phyloP scores from a whole-genome alignment of 257 asterid genomes.

The Rehmannia glutinosa region DNA sequence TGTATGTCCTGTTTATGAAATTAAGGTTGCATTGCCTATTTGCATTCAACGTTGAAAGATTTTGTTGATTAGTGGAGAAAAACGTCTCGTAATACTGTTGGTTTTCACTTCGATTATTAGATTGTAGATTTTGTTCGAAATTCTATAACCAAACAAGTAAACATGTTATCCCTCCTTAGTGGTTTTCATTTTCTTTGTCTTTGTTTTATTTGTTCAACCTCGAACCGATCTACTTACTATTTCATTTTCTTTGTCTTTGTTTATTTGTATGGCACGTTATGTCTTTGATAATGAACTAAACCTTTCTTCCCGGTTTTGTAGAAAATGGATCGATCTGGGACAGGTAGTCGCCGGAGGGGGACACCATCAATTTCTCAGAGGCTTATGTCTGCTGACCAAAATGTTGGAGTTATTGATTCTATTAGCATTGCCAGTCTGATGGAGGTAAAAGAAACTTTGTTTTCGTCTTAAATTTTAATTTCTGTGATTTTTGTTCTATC shows the following conservation, averaged over 20 bases:
- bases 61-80: background rate
- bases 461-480: background rate
- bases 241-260: no score
- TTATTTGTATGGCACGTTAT: background rate
- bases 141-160: background rate
- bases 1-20: no score
- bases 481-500: background rate
- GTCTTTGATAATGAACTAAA: background rate
- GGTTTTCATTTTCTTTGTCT: background rate
- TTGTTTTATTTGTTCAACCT: background rate
- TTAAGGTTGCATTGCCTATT: background rate
- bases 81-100: background rate
- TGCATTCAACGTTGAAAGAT: background rate
- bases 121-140: no score
- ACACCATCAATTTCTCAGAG: slow-evolving; percentile 61
- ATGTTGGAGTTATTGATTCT: slow-evolving; percentile 47
- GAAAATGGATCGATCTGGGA: slow-evolving; percentile 75
- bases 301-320: slow-evolving; percentile 20
- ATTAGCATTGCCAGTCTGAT: slow-evolving; percentile 74
- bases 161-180: background rate
- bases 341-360: slow-evolving; percentile 55
- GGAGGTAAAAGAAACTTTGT: slow-evolving; percentile 48
- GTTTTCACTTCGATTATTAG: background rate
- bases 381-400: slow-evolving; percentile 38
- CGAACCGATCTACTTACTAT: no score